A percentile compares a stretch with the other conserved stretches of the same genome.
These are phyloP conservation scores for Dendrobium nobile DNA, from an alignment of 106 monocot species.

Conservation along the genomic window DNA sequence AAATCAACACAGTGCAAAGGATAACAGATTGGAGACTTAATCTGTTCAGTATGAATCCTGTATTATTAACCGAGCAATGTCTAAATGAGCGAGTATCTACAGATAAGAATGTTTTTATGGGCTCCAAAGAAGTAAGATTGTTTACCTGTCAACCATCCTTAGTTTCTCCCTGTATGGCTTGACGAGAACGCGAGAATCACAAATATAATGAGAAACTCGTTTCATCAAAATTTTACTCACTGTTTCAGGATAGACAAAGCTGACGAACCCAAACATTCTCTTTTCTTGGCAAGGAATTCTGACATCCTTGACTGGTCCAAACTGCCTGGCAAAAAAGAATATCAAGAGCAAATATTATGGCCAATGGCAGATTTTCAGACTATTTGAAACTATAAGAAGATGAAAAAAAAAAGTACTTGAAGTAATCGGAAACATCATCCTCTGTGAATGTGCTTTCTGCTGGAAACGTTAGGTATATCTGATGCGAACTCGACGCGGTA, in stretches of 20 bases:
- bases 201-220: slow-evolving; percentile 60
- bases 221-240: slow-evolving; percentile 43
- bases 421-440: slow-evolving; percentile 69
- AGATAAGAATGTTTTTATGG: not conserved
- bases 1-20: slow-evolving; percentile 11
- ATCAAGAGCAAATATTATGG: not conserved
- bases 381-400: not conserved
- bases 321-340: slow-evolving; percentile 30
- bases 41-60: slow-evolving; percentile 13
- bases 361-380: not conserved
- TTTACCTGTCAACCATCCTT: slow-evolving; percentile 41
- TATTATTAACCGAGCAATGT: not conserved
- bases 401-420: slow-evolving; percentile 34
- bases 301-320: slow-evolving; percentile 71
- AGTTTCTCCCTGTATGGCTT: slow-evolving; percentile 81
- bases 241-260: slow-evolving; percentile 60
- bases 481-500: slow-evolving; percentile 30
- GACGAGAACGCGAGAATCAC: slow-evolving; percentile 64
- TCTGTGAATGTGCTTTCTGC: slow-evolving; percentile 72
- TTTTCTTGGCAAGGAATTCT: slow-evolving; percentile 73
- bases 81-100: not conserved
- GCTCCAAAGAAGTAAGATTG: not conserved
- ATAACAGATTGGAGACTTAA: slow-evolving; percentile 6
- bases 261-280: slow-evolving; percentile 94
- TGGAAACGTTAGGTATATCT: slow-evolving; percentile 92